Evolutionary conservation across 2,329 filamentous ascomycete species (phyloP).

Genomic region (Lecanicillium sp.): DNA sequence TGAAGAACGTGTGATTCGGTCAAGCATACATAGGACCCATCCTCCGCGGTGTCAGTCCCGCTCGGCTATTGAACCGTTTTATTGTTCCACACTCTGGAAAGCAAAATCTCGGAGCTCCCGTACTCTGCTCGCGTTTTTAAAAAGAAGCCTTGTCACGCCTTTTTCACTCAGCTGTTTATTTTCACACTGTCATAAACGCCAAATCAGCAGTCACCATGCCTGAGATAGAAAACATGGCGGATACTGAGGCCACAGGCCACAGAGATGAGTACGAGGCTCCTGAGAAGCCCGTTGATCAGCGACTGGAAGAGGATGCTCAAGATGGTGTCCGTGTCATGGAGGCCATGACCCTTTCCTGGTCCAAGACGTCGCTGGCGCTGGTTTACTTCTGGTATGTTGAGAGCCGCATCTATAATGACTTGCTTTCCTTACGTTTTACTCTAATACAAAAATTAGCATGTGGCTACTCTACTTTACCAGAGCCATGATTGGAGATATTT

Average conservation of each 20-base stretch:
- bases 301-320: slow-evolving; percentile 11
- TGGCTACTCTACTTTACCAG: slow-evolving; percentile 7
- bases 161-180: too few relatives aligned
- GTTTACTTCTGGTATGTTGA: slow-evolving; percentile 12
- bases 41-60: too few relatives aligned
- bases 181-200: too few relatives aligned
- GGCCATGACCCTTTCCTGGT: slow-evolving; percentile 16
- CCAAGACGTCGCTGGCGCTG: slow-evolving; percentile 11
- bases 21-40: too few relatives aligned
- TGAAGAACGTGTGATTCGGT: too few relatives aligned
- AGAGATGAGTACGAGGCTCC: neutral
- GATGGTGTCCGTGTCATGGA: slow-evolving; percentile 16
- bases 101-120: too few relatives aligned
- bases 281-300: slow-evolving; percentile 4
- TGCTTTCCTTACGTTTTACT: neutral
- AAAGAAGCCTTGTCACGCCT: too few relatives aligned
- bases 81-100: too few relatives aligned
- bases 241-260: neutral
- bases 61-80: too few relatives aligned
- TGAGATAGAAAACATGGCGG: too few relatives aligned
- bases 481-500: slow-evolving; percentile 5
- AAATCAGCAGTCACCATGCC: neutral
- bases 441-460: slow-evolving; percentile 6
- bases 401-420: neutral
- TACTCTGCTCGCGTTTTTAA: too few relatives aligned